These are phyloP conservation scores for Verticillium zaregamsianum DNA, from an alignment of 2,329 filamentous ascomycete species.

Conservation along the genomic window DNA sequence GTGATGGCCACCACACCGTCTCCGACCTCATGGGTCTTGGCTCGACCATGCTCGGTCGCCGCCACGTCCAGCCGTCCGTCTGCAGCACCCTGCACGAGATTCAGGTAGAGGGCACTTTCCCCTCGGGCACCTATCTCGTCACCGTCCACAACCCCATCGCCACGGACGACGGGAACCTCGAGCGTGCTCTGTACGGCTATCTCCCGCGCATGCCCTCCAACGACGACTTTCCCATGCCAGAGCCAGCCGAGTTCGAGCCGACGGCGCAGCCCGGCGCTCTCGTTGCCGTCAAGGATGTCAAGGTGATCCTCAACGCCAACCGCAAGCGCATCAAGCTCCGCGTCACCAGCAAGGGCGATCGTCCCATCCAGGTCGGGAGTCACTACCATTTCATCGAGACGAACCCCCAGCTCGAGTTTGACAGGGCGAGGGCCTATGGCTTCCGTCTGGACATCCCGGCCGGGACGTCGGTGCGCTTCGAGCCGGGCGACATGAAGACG, in stretches of 20 bases:
- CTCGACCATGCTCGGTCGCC: conserved; percentile 85
- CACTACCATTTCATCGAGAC: conserved; percentile 96
- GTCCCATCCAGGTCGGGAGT: conserved; percentile 88
- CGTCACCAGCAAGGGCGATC: conserved; percentile 82
- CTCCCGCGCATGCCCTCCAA: conserved; percentile 77
- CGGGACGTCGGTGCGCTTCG: conserved; percentile 88
- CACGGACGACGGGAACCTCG: conserved; percentile 79
- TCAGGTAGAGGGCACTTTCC: conserved; percentile 93
- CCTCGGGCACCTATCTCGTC: conserved; percentile 85
- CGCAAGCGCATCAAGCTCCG: conserved; percentile 68
- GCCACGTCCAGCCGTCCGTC: conserved; percentile 84
- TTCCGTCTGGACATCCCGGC: conserved; percentile 86
- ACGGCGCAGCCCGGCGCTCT: conserved; percentile 76
- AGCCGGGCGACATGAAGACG: conserved; percentile 88
- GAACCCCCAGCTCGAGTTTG: conserved; percentile 88
- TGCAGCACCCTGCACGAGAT: conserved; percentile 74
- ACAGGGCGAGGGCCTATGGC: conserved; percentile 77
- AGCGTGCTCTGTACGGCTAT: conserved; percentile 83
- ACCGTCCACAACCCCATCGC: conserved; percentile 89
- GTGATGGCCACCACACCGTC: conserved; percentile 90
- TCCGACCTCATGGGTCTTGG: conserved; percentile 91
- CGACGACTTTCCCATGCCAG: conserved; percentile 62
- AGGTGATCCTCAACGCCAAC: conserved; percentile 68
- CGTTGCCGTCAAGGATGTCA: conserved; percentile 59
- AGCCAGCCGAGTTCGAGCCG: conserved; percentile 61